A percentile compares a stretch with the other conserved stretches of the same genome.
Conservation (phyloP, 106 monocot genomes). For the Dendrobium officinale region DNA sequence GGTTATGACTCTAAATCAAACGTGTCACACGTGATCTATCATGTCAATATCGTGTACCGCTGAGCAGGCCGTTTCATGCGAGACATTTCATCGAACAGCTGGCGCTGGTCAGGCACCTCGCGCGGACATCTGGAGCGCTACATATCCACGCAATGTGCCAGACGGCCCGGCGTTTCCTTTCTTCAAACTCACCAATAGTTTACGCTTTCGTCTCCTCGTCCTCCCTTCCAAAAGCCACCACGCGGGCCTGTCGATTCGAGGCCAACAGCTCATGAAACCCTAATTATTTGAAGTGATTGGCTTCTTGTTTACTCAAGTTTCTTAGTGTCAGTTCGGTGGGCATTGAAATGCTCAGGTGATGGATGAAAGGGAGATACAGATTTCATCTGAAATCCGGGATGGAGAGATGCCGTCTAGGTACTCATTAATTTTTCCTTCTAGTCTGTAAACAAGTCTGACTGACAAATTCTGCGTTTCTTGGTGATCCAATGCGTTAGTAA, state of each 20-base stretch:
- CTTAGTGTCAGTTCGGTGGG: not conserved
- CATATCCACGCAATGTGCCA: not conserved
- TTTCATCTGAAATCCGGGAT: slow-evolving; percentile 1
- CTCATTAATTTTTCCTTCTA: not conserved
- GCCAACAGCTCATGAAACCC: not conserved
- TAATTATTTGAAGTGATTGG: not conserved
- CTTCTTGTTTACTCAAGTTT: not conserved
- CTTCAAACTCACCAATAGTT: not conserved
- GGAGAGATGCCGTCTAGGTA: slow-evolving; percentile 6
- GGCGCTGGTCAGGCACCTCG: too few species aligned
- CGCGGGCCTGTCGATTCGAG: not conserved
- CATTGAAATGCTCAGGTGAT: slow-evolving; percentile 7
- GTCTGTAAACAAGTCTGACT: not conserved
- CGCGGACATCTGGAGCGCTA: too few species aligned
- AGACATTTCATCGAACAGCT: too few species aligned
- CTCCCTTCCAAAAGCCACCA: not conserved
- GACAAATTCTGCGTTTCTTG: not conserved
- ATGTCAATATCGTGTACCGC: too few species aligned
- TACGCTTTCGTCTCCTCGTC: not conserved
- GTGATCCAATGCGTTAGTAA: not conserved
- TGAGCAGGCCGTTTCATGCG: too few species aligned
- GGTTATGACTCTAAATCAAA: too few species aligned
- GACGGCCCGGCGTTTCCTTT: not conserved
- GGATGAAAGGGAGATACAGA: slow-evolving; percentile 7
- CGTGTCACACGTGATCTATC: too few species aligned